Evolutionary conservation across 2,329 filamentous ascomycete genomes (phyloP).

Genomic region (Tolypocladium paradoxum): DNA sequence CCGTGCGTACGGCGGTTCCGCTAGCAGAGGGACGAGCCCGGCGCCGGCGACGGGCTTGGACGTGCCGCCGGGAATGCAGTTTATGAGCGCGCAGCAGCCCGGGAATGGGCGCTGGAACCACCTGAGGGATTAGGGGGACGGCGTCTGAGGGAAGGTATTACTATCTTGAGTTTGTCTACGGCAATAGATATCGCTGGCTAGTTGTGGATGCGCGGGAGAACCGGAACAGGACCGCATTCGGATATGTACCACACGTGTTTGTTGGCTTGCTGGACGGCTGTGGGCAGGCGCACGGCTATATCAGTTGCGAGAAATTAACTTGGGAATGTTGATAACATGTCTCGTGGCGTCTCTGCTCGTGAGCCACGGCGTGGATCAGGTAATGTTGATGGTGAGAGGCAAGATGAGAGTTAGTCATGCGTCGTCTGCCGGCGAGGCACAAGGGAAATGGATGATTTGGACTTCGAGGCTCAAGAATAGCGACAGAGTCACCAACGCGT

Average conservation of each 20-base stretch:
- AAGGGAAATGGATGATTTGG: not conserved
- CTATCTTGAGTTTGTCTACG: not conserved
- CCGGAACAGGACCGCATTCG: not conserved
- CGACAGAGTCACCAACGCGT: constrained; percentile 2
- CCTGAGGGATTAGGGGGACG: constrained; percentile 25
- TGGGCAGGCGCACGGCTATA: not conserved
- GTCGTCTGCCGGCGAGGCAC: not conserved
- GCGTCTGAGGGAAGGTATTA: not conserved
- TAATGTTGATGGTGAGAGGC: not conserved
- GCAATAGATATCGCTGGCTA: not conserved
- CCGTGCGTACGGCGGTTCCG: constrained; percentile 23
- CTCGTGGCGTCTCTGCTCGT: not conserved
- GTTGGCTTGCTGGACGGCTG: not conserved
- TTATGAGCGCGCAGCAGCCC: constrained; percentile 23
- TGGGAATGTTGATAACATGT: not conserved
- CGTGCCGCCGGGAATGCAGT: constrained; percentile 24
- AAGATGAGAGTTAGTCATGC: not conserved
- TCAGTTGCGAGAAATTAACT: not conserved
- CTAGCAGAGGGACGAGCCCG: constrained; percentile 41
- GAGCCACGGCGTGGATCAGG: not conserved
- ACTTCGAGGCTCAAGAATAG: not conserved
- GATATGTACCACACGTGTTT: not conserved
- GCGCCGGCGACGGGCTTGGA: constrained; percentile 23
- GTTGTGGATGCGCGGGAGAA: not conserved
- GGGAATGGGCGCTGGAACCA: constrained; percentile 32